Conservation (phyloP, 1,139 yeast species). For the Yamadazyma dendronema region DNA sequence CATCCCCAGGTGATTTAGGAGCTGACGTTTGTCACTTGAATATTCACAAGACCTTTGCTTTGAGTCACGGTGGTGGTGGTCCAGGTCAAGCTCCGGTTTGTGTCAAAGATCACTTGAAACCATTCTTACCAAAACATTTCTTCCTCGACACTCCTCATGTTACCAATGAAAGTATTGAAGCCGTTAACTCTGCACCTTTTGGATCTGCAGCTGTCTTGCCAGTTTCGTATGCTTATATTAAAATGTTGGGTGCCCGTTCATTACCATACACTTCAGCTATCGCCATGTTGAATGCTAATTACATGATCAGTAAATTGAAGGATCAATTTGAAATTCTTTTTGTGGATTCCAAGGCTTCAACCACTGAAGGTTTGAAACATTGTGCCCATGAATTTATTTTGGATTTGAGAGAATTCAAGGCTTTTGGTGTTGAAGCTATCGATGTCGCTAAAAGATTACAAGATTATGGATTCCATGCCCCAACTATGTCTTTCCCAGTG, state of each 20-base stretch:
- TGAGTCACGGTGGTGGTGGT: constrained; percentile 99
- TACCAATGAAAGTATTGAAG: constrained; percentile 56
- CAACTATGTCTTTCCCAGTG: constrained; percentile 98
- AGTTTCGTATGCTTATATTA: constrained; percentile 91
- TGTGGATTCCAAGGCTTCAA: constrained; percentile 47
- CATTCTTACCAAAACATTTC: constrained; percentile 80
- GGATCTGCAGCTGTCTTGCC: constrained; percentile 95
- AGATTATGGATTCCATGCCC: constrained; percentile 98
- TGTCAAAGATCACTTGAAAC: constrained; percentile 78
- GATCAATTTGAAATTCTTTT: constrained; percentile 76
- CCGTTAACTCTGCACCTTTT: constrained; percentile 92
- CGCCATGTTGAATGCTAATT: constrained; percentile 94
- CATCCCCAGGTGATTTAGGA: constrained; percentile 96
- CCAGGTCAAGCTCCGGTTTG: constrained; percentile 99
- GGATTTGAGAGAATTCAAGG: constrained; percentile 84
- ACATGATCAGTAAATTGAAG: constrained; percentile 79
- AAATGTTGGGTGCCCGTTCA: constrained; percentile 85
- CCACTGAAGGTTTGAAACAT: constrained; percentile 59
- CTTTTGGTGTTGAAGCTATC: constrained; percentile 84
- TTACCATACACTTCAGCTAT: constrained; percentile 81
- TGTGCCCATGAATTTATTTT: constrained; percentile 97
- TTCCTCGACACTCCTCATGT: constrained; percentile 59
- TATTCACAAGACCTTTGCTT: constrained; percentile 94
- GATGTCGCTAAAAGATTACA: constrained; percentile 96
- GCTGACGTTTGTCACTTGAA: constrained; percentile 99